A percentile compares a stretch with the other conserved stretches of the same genome.
phyloP scores from a whole-genome alignment of 306 rosid genomes.

The Quercus cerris region DNA sequence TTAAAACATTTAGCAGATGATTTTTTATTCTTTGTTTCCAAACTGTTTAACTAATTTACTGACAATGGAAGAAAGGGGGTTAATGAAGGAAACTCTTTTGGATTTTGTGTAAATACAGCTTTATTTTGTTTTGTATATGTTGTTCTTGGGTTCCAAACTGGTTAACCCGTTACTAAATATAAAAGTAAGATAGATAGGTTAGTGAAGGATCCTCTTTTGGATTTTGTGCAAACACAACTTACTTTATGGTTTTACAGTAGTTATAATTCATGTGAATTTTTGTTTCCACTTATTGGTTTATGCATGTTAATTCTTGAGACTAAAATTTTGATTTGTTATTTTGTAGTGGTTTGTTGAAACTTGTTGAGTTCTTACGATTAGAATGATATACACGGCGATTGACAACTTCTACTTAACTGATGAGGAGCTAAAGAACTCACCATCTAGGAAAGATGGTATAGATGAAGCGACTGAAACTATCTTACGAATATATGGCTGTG shows the following conservation, averaged over 20 bases:
- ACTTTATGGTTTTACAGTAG: background rate
- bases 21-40: background rate
- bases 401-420: conserved; percentile 82
- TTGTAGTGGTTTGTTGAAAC: background rate
- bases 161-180: too few species aligned
- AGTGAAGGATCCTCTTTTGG: too few species aligned
- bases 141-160: too few species aligned
- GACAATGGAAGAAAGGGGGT: background rate
- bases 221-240: too few species aligned
- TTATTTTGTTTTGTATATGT: too few species aligned
- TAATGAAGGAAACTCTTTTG: background rate
- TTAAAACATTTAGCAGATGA: background rate
- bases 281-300: background rate
- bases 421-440: conserved; percentile 59
- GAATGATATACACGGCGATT: conserved; percentile 85
- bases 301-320: background rate
- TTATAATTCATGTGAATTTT: background rate
- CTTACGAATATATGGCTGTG: conserved; percentile 89
- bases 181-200: too few species aligned
- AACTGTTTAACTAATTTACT: background rate
- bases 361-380: background rate
- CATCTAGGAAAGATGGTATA: conserved; percentile 80
- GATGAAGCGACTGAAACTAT: conserved; percentile 75
- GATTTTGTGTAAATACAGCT: background rate
- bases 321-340: background rate